Percentiles rank a stretch among this genome's conserved stretches.
These are phyloP conservation scores for Heritiera fomes DNA, from an alignment of 345 rosid species.

Conservation along the genomic window DNA sequence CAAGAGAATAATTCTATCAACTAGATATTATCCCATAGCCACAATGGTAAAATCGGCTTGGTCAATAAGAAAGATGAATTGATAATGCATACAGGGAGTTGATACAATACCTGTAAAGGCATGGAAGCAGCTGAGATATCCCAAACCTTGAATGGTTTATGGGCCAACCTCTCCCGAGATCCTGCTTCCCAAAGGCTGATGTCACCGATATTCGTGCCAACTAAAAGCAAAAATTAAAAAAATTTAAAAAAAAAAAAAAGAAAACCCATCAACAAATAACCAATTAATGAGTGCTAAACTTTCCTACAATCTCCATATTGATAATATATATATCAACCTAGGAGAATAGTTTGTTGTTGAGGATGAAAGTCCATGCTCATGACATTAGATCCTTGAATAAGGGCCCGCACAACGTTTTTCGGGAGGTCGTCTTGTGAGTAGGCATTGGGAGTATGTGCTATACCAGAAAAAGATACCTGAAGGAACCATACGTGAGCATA, in stretches of 20 bases:
- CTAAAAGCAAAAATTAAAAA: constrained; percentile 33
- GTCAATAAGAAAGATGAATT: constrained; percentile 8
- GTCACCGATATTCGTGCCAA: constrained; percentile 60
- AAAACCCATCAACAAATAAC: constrained; percentile 1
- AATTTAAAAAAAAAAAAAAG: not conserved
- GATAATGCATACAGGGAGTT: not conserved
- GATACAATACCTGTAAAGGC: constrained; percentile 30
- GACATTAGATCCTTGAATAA: constrained; percentile 55
- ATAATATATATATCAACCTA: constrained; percentile 45
- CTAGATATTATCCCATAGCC: not conserved
- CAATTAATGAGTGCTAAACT: not conserved
- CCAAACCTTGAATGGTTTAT: constrained; percentile 69
- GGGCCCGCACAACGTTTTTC: constrained; percentile 43
- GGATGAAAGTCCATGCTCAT: constrained; percentile 87
- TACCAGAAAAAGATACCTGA: constrained; percentile 48
- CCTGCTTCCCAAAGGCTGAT: constrained; percentile 63
- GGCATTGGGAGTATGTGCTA: constrained; percentile 46
- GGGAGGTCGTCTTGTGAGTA: constrained; percentile 47
- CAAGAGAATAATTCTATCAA: not conserved
- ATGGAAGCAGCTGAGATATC: constrained; percentile 47
- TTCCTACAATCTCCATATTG: not conserved
- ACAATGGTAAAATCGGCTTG: not conserved
- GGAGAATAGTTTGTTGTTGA: constrained; percentile 52
- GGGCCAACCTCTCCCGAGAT: constrained; percentile 50
- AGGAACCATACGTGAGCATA: constrained; percentile 12